Evolutionary conservation across 805 yeast genomes (phyloP).

Genomic region (Metschnikowia santaceciliae): DNA sequence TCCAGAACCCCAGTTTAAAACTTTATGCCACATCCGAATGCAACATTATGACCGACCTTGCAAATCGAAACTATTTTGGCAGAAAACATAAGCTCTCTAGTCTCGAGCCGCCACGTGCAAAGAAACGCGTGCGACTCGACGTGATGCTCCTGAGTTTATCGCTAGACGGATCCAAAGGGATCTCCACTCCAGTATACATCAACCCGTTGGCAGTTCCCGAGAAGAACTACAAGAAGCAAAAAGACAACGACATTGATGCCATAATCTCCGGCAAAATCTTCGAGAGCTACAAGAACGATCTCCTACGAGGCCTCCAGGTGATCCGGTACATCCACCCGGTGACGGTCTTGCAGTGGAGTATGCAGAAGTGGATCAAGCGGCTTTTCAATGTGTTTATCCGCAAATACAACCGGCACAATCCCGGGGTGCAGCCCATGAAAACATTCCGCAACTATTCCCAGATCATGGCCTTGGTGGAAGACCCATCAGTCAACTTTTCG

Average conservation of each 20-base stretch:
- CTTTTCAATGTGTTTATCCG: conserved; percentile 33
- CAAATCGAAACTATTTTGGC: background rate
- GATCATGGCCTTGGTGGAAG: conserved; percentile 21
- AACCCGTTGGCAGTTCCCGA: conserved; percentile 13
- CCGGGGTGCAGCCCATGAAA: conserved; percentile 10
- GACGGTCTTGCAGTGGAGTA: conserved; percentile 23
- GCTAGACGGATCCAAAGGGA: conserved; percentile 12
- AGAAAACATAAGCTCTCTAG: background rate
- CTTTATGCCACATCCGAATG: background rate
- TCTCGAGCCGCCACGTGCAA: background rate
- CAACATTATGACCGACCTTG: background rate
- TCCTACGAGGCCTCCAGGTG: conserved; percentile 19
- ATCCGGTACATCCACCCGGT: conserved; percentile 25
- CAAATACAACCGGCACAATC: conserved; percentile 22
- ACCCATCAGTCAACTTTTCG: conserved; percentile 17
- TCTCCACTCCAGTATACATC: conserved; percentile 2
- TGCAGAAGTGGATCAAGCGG: conserved; percentile 34
- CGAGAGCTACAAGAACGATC: conserved; percentile 20
- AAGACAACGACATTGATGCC: conserved; percentile 13
- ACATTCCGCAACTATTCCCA: conserved; percentile 22
- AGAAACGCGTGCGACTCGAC: conserved; percentile 31
- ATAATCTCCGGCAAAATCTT: conserved; percentile 23
- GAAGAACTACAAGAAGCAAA: conserved; percentile 1
- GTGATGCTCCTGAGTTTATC: conserved; percentile 23
- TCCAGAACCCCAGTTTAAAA: background rate